Base-by-base conservation (phyloP, 2,329 filamentous ascomycete genomes). In the Dothistroma septosporum region DNA sequence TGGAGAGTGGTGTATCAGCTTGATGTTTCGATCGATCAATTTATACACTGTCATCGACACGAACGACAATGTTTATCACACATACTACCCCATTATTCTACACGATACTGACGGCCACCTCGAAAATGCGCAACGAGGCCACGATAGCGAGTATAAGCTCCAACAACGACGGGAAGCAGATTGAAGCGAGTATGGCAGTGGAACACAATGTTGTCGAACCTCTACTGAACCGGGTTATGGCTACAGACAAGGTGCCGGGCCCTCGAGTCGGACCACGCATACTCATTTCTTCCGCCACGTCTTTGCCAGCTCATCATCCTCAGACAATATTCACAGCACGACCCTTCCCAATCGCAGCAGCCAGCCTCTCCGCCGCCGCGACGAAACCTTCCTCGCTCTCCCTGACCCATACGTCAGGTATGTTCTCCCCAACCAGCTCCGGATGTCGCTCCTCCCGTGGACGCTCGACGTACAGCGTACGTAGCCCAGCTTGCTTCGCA, bases 401-500 rank as follows among this genome's bases (percentile, higher is more conserved):
- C 12, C 72, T 74, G 28, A 89, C 65, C 84, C 85, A 88, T 53
- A 88, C 70, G 73, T 91, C 87, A 10, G 90, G 86, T 80, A 84
- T 88, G 21, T 82, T 79, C 66, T 83, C 76, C 21, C 82, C 79
- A 64, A 83, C 75, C 5, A 84, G 82, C 19, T 66, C 57, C 9
- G 69, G 68, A 83, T 84, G 87, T 7, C 77, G 79, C 74, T 92
- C 90, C 75, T 95, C 90, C 48, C 73, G 66, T 2, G 75, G 73
- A 60, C 90, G 79, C 76, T 90, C 88, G 2, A 94, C 84, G 71
- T 92, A 94, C 2, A 94, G 80, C 0, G 89, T 90, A 67, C 82
- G 80, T 62, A 92, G 76, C 0, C 90, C 90, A 61, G 79, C 81
- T 2, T 69, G 71, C 67, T 85, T 85, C 4, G 90, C 90, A 0